Evolutionary conservation across 768 basidiomycete species (phyloP), one percentile per base, ranked within the genome.

Genomic region (Lentinula sp.): DNA sequence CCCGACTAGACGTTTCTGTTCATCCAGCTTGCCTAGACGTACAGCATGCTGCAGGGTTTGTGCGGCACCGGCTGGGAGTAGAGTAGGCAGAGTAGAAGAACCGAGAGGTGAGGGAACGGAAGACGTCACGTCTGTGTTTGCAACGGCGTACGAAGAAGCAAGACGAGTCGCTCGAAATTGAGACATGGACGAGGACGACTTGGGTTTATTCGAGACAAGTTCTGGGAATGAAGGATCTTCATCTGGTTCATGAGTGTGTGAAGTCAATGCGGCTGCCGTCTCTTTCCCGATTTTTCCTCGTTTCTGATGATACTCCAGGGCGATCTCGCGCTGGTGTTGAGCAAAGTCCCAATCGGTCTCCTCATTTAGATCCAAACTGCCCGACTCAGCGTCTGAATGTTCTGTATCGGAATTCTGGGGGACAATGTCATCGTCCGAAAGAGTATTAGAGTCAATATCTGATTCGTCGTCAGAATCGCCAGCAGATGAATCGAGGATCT

Each of bases 391-490:
- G n/a, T 63, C 59, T 10, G 59, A 50, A 37, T 60, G 50, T 37
- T 60, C 59, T 10, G 59, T 60, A 8, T 50, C 50, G 6, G 59
- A 60, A 28, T 65, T 65, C 7, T 36, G 43, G 49, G 68, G 65
- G 4, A 66, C 68, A 16, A 64, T 41, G 6, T 37, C 46, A n/a
- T 49, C 57, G 18, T 59, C 57, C 33, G 63, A 62, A 3, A 46
- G 48, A 10, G 68, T 64, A 4, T 4, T 10, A 2, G 73, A 67
- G 15, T 73, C 74, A 13, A 76, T 73, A 4, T 68, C 74, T 4
- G 87, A 85, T 68, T 91, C 88, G 62, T 90, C 90, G 66, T 90
- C 88, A 0, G 88, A 90, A 70, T 91, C 88, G 23, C 66, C 67
- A 43, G 67, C 28, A 32, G 55, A 66, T 35, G 63, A 46, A 18